Evolutionary conservation across 1,139 yeast genomes (phyloP), one percentile per base, ranked within the genome.

Genomic region (Lodderomyces jiufengensis): DNA sequence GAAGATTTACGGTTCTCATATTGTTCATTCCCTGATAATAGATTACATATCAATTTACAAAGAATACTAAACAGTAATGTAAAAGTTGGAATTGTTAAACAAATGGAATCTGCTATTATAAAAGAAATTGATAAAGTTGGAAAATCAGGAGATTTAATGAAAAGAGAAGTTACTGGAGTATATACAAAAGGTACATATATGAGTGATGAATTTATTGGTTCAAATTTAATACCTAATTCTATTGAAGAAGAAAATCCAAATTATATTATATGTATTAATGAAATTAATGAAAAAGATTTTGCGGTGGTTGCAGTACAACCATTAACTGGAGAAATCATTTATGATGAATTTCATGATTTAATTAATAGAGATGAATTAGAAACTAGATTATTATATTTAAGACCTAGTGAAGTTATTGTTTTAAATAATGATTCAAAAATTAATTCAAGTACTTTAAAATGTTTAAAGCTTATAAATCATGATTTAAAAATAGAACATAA

Each of bases 21-120:
- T 48, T 84, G 95, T 43, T 81, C 94, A 6, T 82, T 92, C 31
- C 97, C 97, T 0, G 85, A 82, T 37, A 76, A 70, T 25, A 63
- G 92, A 41, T 64, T 92, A 8, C 84, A 83, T 45, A 70, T 84
- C 20, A 90, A 88, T 55, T 64, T 90, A 32, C 84, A 84, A 51
- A 63, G 88, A 38, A 54, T 85, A 4, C 57, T 85, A 8, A 74
- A 69, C 30, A 65, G 65, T 36, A 90, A 90, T 0, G 59, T 74
- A 35, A 90, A 84, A 53, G 88, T 92, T 3, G 97, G 95, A 0
- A 78, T 92, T 1, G 94, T 90, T 0, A 82, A 84, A 49, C 98
- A 92, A 52, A 70, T 77, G 25, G 97, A 90, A 54, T 78, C 92
- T 0, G 80, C 90, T 0, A 86, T 88, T 0, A 66, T 84, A 8